Conservation (phyloP, 306 rosid species). For the Cicer yamashitae region DNA sequence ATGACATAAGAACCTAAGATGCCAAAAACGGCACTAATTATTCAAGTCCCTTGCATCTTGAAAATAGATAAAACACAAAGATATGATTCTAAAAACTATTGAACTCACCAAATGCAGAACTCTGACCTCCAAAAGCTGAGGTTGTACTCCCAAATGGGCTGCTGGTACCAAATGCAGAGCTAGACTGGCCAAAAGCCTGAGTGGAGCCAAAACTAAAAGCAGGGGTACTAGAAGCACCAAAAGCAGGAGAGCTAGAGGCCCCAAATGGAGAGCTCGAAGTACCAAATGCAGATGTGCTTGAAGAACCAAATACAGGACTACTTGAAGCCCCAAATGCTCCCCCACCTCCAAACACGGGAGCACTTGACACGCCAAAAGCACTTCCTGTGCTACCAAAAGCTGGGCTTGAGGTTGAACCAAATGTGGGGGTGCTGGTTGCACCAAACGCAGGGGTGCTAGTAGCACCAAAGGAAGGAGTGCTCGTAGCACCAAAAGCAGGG, state of each 20-base stretch:
- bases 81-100: slow-evolving; percentile 16
- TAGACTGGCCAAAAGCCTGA: slow-evolving; percentile 77
- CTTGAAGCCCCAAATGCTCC: slow-evolving; percentile 79
- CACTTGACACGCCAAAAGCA: slow-evolving; percentile 65
- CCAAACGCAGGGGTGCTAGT: slow-evolving; percentile 56
- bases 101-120: slow-evolving; percentile 82
- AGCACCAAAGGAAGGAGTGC: slow-evolving; percentile 59
- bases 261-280: slow-evolving; percentile 66
- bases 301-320: slow-evolving; percentile 60
- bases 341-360: slow-evolving; percentile 75
- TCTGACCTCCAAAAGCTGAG: slow-evolving; percentile 80
- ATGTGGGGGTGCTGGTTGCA: slow-evolving; percentile 42
- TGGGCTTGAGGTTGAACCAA: slow-evolving; percentile 74
- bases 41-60: slow-evolving; percentile 1
- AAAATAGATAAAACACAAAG: slow-evolving; percentile 38
- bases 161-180: slow-evolving; percentile 77
- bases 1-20: slow-evolving; percentile 11
- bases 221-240: slow-evolving; percentile 78
- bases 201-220: slow-evolving; percentile 70
- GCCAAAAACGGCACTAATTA: background rate
- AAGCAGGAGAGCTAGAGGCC: slow-evolving; percentile 66
- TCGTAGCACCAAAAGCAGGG: slow-evolving; percentile 53
- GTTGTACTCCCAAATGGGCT: slow-evolving; percentile 66
- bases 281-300: slow-evolving; percentile 65
- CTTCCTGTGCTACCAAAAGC: slow-evolving; percentile 69